Evolutionary conservation across 306 rosid species (phyloP).

Genomic region (Potentilla sterilis): DNA sequence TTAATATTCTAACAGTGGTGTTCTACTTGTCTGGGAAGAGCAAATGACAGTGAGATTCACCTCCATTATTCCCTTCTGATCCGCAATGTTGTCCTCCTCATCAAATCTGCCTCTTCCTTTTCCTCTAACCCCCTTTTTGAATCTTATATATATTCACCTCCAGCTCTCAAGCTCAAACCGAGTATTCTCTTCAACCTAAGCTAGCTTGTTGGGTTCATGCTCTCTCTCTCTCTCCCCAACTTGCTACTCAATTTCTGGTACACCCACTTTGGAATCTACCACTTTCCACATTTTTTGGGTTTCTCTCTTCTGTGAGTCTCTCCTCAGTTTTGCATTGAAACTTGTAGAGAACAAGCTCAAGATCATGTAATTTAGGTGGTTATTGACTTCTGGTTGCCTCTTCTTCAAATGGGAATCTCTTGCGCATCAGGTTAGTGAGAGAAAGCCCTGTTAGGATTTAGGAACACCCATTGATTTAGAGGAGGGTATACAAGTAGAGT

Average conservation of each 20-base stretch:
- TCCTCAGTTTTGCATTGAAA: conserved; percentile 11
- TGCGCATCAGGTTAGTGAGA: not conserved
- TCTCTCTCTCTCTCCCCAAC: not conserved
- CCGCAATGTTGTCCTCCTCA: conserved; percentile 30
- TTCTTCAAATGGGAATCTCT: conserved; percentile 29
- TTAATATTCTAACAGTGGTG: not conserved
- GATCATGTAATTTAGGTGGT: conserved; percentile 47
- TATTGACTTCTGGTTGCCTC: not conserved
- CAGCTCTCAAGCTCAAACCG: not conserved
- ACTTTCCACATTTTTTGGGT: not conserved
- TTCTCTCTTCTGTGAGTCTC: not conserved
- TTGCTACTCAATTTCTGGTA: not conserved
- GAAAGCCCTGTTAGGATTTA: not conserved
- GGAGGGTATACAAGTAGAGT: not conserved
- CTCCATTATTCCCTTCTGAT: conserved; percentile 33
- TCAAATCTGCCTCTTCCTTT: conserved; percentile 33
- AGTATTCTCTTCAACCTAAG: too few relatives aligned
- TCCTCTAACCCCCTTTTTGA: not conserved
- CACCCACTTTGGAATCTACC: not conserved
- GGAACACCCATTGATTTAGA: not conserved
- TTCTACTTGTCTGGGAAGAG: not conserved
- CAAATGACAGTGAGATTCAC: conserved; percentile 38
- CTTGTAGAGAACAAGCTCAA: not conserved
- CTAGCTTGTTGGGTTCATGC: not conserved
- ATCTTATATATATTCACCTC: conserved; percentile 24